Base-by-base conservation (phyloP, 768 basidiomycete genomes). In the Gloeophyllum trabeum region DNA sequence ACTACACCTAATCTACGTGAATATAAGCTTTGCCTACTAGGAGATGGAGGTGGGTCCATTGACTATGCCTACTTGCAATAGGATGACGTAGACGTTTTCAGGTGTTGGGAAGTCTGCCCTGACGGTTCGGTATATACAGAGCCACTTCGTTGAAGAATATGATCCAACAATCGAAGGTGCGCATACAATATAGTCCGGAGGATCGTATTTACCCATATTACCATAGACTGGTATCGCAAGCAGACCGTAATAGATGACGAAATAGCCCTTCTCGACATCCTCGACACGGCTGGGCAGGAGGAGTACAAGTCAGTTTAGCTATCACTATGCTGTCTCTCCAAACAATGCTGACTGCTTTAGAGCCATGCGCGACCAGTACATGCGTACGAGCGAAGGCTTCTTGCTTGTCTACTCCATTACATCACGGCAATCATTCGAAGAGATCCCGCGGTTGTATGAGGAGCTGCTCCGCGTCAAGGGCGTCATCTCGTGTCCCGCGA, bases 321-420 rank as follows among this genome's bases (percentile, higher is more conserved):
- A 24, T 19, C 26, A 18, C 24, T 13, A 39, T 21, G 24, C 10
- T 37, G 5, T 16, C 18, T 21, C n/a, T 12, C 14, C 12, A 28
- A 18, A 10, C 7, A 6, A 7, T 10, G 28, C 28, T 10, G 10
- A 10, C 28, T 32, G 10, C 28, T 10, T 16, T 57, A 93, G 90
- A 44, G 94, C 94, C 19, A 97, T 98, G 94, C 82, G 94, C 37
- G 94, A 98, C 57, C 94, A 97, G 56, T 98, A 98, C 67, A 98
- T 97, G 92, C 80, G 92, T 40, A 91, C 92, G 21, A 94, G 94
- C 46, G 93, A 98, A 63, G 94, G 93, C 7, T 98, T 98, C 71
- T 75, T 98, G 34, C 79, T 98, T 48, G 92, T 97, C 44, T 98
- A 98, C 63, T 91, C 90, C 40, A 97, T 96, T 64, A 96, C 94